phyloP scores from a whole-genome alignment of 306 rosid genomes.

The Lathyrus tuberosus region DNA sequence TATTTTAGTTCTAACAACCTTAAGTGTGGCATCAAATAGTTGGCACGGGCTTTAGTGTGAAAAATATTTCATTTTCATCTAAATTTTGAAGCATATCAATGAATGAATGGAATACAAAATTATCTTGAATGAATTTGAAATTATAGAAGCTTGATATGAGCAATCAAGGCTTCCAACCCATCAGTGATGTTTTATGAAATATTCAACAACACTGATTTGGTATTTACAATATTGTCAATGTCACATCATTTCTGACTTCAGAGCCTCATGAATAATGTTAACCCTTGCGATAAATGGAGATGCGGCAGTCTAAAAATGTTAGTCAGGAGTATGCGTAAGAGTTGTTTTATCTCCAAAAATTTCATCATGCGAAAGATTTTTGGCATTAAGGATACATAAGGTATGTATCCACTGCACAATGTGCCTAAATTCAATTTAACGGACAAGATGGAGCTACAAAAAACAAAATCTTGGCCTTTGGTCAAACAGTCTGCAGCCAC shows the following conservation, averaged over 20 bases:
- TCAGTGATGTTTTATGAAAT: no score
- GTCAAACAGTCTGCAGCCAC: neutral
- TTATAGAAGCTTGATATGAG: no score
- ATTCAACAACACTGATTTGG: no score
- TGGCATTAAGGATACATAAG: neutral
- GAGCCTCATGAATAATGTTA: neutral
- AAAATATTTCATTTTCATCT: no score
- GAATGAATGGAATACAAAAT: no score
- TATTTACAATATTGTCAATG: neutral
- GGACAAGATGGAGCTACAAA: neutral
- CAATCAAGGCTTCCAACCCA: no score
- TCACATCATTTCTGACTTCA: neutral
- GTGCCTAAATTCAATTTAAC: neutral
- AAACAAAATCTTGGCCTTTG: neutral
- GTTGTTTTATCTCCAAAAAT: constrained; percentile 1
- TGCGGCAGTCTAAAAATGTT: neutral
- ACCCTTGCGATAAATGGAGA: neutral
- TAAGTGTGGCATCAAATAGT: no score
- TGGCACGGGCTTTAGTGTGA: no score
- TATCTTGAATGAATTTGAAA: no score
- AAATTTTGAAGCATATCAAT: no score
- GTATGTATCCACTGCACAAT: neutral
- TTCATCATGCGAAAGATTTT: neutral
- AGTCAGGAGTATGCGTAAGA: neutral
- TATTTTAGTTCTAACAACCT: neutral